These are phyloP conservation scores for Annona squamosa DNA, from an alignment of 164 flowering plant genomes.

Conservation along the genomic window DNA sequence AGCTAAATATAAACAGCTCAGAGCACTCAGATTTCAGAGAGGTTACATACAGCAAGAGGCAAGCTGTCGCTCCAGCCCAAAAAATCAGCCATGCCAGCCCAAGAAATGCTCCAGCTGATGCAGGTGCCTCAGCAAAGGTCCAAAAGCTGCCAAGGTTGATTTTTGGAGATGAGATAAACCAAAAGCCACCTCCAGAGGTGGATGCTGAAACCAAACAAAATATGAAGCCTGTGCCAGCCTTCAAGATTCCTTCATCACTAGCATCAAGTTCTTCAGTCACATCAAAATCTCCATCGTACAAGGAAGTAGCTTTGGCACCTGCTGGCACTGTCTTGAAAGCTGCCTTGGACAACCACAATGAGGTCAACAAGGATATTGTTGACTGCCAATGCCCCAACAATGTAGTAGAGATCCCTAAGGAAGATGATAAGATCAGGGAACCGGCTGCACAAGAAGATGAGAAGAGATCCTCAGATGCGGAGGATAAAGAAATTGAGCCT, in stretches of 20 bases:
- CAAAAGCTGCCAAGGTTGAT: conserved; percentile 16
- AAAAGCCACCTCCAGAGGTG: conserved; percentile 16
- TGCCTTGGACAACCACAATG: conserved; percentile 36
- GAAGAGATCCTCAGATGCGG: conserved; percentile 15
- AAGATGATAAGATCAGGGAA: conserved; percentile 20
- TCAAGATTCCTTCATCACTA: conserved; percentile 22
- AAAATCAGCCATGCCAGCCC: conserved; percentile 15
- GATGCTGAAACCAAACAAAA: not conserved
- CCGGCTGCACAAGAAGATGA: conserved; percentile 20
- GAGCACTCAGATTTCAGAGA: conserved; percentile 27
- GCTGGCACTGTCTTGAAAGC: conserved; percentile 75
- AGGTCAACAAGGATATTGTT: conserved; percentile 21
- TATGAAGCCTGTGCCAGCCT: conserved; percentile 1
- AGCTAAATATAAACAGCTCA: conserved; percentile 32
- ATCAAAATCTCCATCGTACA: conserved; percentile 72
- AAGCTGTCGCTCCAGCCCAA: conserved; percentile 23
- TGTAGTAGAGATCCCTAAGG: conserved; percentile 22
- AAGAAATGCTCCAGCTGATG: conserved; percentile 21
- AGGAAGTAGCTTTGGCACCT: conserved; percentile 81
- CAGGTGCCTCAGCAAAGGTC: conserved; percentile 24
- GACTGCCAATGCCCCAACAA: conserved; percentile 14
- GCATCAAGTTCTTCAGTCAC: conserved; percentile 37
- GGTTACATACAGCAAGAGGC: conserved; percentile 19
- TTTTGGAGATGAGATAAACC: conserved; percentile 24
- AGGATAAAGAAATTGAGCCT: conserved; percentile 18